A percentile compares a stretch with the other conserved stretches of the same genome.
phyloP scores from a whole-genome alignment of 495 filamentous ascomycete genomes.

The Alectoria sarmentosa region DNA sequence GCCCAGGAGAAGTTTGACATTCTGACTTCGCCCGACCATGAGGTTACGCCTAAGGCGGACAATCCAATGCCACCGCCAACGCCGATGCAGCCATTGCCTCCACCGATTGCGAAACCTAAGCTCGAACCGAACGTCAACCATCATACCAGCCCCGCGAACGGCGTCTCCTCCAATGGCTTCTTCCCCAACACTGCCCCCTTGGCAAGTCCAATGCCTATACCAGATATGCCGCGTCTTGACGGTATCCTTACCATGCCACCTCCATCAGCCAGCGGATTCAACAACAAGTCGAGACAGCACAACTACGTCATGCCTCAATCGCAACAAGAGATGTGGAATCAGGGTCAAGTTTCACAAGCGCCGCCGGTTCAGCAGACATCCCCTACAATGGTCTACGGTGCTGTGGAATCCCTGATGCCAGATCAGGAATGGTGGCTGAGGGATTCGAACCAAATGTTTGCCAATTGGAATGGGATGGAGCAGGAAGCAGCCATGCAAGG shows the following conservation, averaged over 20 bases:
- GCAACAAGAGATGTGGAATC: constrained; percentile 13
- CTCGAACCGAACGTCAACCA: constrained; percentile 1
- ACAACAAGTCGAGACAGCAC: background rate
- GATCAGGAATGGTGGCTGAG: constrained; percentile 55
- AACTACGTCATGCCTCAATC: constrained; percentile 9
- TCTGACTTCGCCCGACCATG: constrained; percentile 32
- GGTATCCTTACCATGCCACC: constrained; percentile 7
- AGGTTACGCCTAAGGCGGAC: constrained; percentile 9
- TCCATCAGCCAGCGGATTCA: background rate
- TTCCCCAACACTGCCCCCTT: constrained; percentile 8
- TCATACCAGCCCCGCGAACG: background rate
- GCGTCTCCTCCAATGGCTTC: constrained; percentile 3
- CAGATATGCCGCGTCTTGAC: constrained; percentile 1
- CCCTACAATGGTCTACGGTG: constrained; percentile 35
- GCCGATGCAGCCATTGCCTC: constrained; percentile 3
- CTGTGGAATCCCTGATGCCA: constrained; percentile 43
- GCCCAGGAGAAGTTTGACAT: constrained; percentile 50
- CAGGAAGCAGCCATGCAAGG: constrained; percentile 15
- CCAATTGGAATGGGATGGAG: constrained; percentile 39
- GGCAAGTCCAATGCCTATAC: constrained; percentile 12
- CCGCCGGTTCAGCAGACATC: constrained; percentile 7
- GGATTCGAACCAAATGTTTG: constrained; percentile 42
- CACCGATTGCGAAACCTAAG: constrained; percentile 1
- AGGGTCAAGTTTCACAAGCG: constrained; percentile 9
- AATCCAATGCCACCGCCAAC: constrained; percentile 7